Conservation (phyloP, 768 basidiomycete genomes). For the Pleurotus tuber-regium region DNA sequence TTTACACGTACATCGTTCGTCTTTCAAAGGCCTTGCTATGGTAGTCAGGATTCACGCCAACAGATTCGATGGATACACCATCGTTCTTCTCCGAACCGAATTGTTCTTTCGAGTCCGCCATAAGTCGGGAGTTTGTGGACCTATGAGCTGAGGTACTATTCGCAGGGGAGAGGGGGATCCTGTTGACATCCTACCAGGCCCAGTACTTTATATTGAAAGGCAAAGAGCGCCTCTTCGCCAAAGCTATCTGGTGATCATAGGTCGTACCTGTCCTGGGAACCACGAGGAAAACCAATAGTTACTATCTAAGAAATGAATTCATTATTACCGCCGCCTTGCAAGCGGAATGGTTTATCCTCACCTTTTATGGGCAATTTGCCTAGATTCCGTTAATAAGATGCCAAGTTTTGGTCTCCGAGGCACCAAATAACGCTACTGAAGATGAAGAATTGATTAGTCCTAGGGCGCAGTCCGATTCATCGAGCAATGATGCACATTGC, state of each 20-base stretch:
- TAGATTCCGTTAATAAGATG: background rate
- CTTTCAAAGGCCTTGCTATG: slow-evolving; percentile 29
- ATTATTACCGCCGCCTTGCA: slow-evolving; percentile 10
- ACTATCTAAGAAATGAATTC: too few species aligned
- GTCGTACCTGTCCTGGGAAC: slow-evolving; percentile 7
- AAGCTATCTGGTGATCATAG: slow-evolving; percentile 3
- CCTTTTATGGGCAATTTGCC: background rate
- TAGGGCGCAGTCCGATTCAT: background rate
- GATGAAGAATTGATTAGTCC: background rate
- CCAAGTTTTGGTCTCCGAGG: background rate
- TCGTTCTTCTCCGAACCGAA: slow-evolving; percentile 11
- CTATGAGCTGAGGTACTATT: too few species aligned
- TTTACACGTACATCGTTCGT: slow-evolving; percentile 31
- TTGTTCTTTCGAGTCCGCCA: slow-evolving; percentile 9
- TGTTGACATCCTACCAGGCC: too few species aligned
- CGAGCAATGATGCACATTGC: background rate
- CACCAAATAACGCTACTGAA: background rate
- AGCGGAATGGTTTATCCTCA: slow-evolving; percentile 2
- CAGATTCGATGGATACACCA: slow-evolving; percentile 19
- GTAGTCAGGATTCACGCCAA: slow-evolving; percentile 7
- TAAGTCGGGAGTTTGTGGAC: too few species aligned
- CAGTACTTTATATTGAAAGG: slow-evolving; percentile 4
- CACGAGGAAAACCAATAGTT: background rate
- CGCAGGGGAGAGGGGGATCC: background rate
- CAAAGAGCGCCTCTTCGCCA: background rate